A percentile compares a stretch with the other conserved stretches of the same genome.
These are phyloP conservation scores for Aphanoascus verrucosus DNA, from an alignment of 2,329 filamentous ascomycete species.

Conservation along the genomic window DNA sequence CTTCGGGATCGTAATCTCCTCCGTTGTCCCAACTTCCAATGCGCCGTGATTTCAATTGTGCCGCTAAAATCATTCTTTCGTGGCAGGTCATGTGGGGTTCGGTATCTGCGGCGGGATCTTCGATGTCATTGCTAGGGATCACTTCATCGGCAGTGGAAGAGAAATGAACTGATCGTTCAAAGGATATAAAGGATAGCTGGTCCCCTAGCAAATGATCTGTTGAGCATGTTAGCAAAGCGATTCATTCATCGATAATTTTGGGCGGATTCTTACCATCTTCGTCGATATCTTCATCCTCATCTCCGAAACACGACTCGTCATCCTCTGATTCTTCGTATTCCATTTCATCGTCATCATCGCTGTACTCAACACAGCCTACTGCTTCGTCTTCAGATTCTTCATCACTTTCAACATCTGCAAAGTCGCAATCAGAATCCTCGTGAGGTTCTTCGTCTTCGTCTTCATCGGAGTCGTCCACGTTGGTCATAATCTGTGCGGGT, in stretches of 20 bases:
- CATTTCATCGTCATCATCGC: constrained; percentile 12
- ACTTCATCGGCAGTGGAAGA: constrained; percentile 9
- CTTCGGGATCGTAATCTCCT: constrained; percentile 21
- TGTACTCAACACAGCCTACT: constrained; percentile 4
- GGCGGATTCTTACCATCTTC: constrained; percentile 2
- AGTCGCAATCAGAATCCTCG: constrained; percentile 9
- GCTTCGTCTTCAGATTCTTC: constrained; percentile 7
- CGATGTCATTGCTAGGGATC: constrained; percentile 4
- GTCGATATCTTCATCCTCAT: constrained; percentile 10
- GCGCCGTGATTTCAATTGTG: constrained; percentile 17
- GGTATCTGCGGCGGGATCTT: background rate
- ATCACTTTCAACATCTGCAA: constrained; percentile 8
- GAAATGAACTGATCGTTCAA: constrained; percentile 15
- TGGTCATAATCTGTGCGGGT: background rate
- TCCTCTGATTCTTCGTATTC: constrained; percentile 10
- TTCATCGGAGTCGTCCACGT: constrained; percentile 4
- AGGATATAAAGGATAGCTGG: constrained; percentile 15
- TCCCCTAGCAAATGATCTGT: constrained; percentile 4
- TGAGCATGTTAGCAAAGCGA: background rate
- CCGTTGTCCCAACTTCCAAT: constrained; percentile 8
- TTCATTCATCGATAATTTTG: background rate
- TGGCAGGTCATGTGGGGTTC: constrained; percentile 28
- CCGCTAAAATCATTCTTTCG: constrained; percentile 31
- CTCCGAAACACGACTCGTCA: constrained; percentile 2
- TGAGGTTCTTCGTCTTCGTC: background rate